Evolutionary conservation across 139 green algal species (phyloP).

Genomic region (Coelastrella sp.): DNA sequence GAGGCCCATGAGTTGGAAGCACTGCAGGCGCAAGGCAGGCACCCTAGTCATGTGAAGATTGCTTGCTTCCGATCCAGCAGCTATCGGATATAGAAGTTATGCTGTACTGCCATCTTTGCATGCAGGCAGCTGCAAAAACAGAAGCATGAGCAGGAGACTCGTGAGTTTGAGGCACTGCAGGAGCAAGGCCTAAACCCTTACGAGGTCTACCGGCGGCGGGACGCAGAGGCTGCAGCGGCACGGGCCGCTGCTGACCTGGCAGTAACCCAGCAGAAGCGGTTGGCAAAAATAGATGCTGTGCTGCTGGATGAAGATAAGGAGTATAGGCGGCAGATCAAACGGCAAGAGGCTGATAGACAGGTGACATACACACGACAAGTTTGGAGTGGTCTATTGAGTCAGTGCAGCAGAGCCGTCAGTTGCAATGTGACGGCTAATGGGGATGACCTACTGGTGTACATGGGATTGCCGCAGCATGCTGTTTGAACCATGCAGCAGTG

Average conservation of each 20-base stretch:
- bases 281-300: conserved; percentile 51
- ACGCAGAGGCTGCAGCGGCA: conserved; percentile 4
- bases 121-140: conserved; percentile 50
- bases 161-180: conserved; percentile 50
- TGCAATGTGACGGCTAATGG: no score
- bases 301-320: conserved; percentile 65
- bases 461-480: no score
- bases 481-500: no score
- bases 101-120: background rate
- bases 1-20: no score
- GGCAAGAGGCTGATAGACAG: conserved; percentile 8
- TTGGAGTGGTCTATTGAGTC: no score
- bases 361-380: background rate
- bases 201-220: conserved; percentile 59
- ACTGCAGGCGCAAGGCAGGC: no score
- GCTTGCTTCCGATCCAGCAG: no score
- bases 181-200: conserved; percentile 72
- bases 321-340: conserved; percentile 16
- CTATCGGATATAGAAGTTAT: no score
- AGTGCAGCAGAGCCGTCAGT: no score
- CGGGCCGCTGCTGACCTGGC: conserved; percentile 31
- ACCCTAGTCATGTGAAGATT: no score
- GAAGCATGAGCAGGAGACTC: conserved; percentile 44
- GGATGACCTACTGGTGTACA: no score
- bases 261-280: conserved; percentile 36